Base-by-base conservation (phyloP, 495 filamentous ascomycete species). In the Wilcoxina mikolae region DNA sequence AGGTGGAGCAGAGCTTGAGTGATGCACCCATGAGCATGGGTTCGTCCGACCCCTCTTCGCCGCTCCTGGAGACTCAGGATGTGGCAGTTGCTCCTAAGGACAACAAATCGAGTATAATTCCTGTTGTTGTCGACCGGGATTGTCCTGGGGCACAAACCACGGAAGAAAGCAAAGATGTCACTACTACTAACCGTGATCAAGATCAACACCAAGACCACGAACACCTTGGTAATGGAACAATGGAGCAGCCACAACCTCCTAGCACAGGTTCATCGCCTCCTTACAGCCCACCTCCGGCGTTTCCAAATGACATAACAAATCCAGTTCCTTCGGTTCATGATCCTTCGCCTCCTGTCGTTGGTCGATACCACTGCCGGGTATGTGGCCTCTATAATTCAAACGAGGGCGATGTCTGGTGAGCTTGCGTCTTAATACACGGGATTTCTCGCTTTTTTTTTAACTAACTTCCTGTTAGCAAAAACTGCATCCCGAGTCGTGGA, bases 21-120 rank as follows among this genome's bases (percentile, higher is more conserved):
- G 60, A 62, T 53, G 52, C 56, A 0, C 52, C 53, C 15, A 59
- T 62, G 60, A 51, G 51, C 17, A 53, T 63, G 35, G 60, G 59
- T 52, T 18, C 18, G 35, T 18, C 44, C 20, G 28, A 22, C 12
- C 22, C 57, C 4, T 5, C 57, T 7, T 50, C 33, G 17, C 42
- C 55, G 12, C n/a, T n/a, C n/a, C n/a, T n/a, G n/a, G n/a, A n/a
- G n/a, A n/a, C n/a, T n/a, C n/a, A n/a, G n/a, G 38, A 35, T 42
- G 20, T 33, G 24, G 22, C 17, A 17, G 50, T 27, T 44, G 41
- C 29, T 20, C 26, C 17, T 31, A 28, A 17, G 7, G 7, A 45
- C 7, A 45, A 45, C 42, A n/a, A 45, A 45, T 9, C 42, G 5
- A 45, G n/a, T n/a, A n/a, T n/a, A n/a, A n/a, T n/a, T n/a, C n/a